A percentile compares a stretch with the other conserved stretches of the same genome.
Evolutionary conservation across 1,284 basidiomycete species (phyloP).

Genomic region (Malassezia brasiliensis): DNA sequence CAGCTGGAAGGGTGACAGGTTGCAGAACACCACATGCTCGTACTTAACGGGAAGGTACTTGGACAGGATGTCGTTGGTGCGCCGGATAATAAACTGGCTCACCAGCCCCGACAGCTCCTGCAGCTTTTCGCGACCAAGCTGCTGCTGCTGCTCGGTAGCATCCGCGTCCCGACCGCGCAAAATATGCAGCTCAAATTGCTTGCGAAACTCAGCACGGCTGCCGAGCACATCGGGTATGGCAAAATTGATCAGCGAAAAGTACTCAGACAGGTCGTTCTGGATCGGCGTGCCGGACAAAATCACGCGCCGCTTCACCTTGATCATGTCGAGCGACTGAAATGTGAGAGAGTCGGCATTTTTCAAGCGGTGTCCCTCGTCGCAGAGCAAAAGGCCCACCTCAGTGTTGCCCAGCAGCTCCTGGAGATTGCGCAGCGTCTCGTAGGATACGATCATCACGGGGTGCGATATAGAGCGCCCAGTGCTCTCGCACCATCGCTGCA

Average conservation of each 20-base stretch:
- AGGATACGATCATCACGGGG: conserved; percentile 92
- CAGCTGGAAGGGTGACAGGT: conserved; percentile 76
- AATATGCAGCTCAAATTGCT: conserved; percentile 91
- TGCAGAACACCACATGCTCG: conserved; percentile 96
- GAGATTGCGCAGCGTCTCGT: conserved; percentile 68
- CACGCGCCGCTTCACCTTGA: conserved; percentile 86
- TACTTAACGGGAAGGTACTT: conserved; percentile 98
- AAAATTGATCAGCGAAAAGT: conserved; percentile 92
- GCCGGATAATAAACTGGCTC: conserved; percentile 89
- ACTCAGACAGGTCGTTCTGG: conserved; percentile 86
- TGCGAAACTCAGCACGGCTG: conserved; percentile 80
- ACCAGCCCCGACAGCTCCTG: conserved; percentile 85
- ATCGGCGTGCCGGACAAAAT: conserved; percentile 95
- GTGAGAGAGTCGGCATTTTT: conserved; percentile 74
- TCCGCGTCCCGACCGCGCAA: conserved; percentile 85
- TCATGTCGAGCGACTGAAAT: conserved; percentile 70
- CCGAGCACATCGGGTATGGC: conserved; percentile 94
- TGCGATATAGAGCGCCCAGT: conserved; percentile 38
- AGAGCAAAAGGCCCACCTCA: conserved; percentile 79
- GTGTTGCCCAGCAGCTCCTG: conserved; percentile 40
- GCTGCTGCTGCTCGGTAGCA: conserved; percentile 72
- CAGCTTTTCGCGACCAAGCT: conserved; percentile 76
- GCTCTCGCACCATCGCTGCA: conserved; percentile 41
- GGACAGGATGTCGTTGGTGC: conserved; percentile 91
- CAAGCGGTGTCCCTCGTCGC: conserved; percentile 91